Evolutionary conservation across 768 basidiomycete genomes (phyloP).

Genomic region (Russula abietina): DNA sequence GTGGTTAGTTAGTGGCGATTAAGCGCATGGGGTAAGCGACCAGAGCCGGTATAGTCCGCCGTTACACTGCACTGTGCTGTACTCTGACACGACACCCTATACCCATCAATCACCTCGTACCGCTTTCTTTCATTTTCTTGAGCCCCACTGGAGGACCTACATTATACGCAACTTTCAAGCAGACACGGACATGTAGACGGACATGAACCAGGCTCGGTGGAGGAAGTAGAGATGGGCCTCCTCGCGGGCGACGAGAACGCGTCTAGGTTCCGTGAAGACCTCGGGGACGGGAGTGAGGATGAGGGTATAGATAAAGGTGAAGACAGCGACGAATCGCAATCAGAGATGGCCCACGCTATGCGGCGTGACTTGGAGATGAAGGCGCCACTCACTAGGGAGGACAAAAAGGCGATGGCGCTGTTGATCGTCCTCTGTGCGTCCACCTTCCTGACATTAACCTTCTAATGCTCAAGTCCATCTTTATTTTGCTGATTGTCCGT

Average conservation of each 20-base stretch:
- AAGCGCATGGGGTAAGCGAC: too few relatives aligned
- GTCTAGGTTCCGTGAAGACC: slow-evolving; percentile 4
- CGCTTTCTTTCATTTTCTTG: not conserved
- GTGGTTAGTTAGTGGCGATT: too few relatives aligned
- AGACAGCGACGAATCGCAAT: not conserved
- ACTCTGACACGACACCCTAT: too few relatives aligned
- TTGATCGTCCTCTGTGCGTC: slow-evolving; percentile 44
- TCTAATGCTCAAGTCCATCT: not conserved
- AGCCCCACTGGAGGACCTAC: slow-evolving; percentile 19
- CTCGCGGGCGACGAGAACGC: slow-evolving; percentile 22
- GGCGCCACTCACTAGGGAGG: slow-evolving; percentile 29
- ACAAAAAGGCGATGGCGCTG: slow-evolving; percentile 42
- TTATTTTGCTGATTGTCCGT: not conserved
- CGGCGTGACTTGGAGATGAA: not conserved
- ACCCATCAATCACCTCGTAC: not conserved
- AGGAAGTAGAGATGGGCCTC: slow-evolving; percentile 27
- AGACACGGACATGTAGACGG: not conserved
- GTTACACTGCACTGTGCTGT: too few relatives aligned
- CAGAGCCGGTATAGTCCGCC: too few relatives aligned
- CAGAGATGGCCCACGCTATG: not conserved
- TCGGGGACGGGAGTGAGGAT: slow-evolving; percentile 17
- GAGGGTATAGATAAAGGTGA: not conserved
- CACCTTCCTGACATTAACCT: too few relatives aligned
- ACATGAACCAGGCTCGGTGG: slow-evolving; percentile 9
- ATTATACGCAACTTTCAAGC: slow-evolving; percentile 1